These are phyloP conservation scores for Buddleja alternifolia DNA, from an alignment of 257 asterid species.

Conservation along the genomic window DNA sequence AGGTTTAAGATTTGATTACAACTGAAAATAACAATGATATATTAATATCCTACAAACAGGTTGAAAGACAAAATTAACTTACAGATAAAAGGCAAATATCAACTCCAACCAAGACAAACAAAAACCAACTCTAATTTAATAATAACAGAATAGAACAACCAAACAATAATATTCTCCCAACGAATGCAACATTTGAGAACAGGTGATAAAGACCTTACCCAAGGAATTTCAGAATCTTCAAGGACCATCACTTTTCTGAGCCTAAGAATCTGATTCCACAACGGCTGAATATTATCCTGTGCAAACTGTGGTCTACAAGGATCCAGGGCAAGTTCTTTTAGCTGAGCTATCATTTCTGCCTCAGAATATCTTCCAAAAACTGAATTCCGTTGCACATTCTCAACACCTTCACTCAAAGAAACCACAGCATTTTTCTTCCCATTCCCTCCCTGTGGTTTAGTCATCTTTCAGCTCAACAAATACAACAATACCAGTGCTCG, in stretches of 20 bases:
- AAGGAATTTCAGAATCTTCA: constrained; percentile 50
- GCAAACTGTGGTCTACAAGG: constrained; percentile 53
- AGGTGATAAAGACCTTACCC: constrained; percentile 52
- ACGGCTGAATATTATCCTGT: constrained; percentile 41
- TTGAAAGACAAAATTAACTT: too few species aligned
- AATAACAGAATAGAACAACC: not conserved
- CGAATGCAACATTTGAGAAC: constrained; percentile 18
- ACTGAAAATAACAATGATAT: too few species aligned
- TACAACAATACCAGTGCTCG: constrained; percentile 9
- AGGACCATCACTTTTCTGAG: constrained; percentile 59
- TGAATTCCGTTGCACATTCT: constrained; percentile 34
- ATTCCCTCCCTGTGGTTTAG: constrained; percentile 32
- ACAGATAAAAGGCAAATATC: not conserved
- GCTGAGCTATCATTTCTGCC: constrained; percentile 55
- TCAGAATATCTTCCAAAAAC: constrained; percentile 63
- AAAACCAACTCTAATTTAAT: constrained; percentile 8
- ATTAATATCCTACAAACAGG: too few species aligned
- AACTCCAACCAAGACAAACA: constrained; percentile 10
- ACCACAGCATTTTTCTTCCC: constrained; percentile 36
- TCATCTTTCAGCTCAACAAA: constrained; percentile 44
- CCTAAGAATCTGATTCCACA: constrained; percentile 57
- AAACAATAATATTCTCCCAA: constrained; percentile 12
- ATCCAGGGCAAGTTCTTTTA: constrained; percentile 63
- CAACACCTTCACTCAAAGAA: constrained; percentile 27
- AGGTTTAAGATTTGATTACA: too few species aligned